phyloP scores from a whole-genome alignment of 31 red algal genomes.

The Bonnemaisonia californica region DNA sequence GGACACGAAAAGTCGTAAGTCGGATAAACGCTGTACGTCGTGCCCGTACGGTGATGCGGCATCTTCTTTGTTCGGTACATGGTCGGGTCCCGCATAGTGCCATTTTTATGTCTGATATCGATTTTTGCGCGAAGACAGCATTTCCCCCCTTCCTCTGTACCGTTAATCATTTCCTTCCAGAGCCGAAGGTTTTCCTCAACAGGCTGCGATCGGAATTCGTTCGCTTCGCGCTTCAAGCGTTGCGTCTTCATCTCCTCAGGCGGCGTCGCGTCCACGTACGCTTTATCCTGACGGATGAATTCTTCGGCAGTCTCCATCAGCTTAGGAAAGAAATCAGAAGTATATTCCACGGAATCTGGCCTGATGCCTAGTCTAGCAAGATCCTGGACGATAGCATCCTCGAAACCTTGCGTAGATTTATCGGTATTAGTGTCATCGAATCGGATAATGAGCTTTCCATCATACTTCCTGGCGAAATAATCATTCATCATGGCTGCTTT shows the following conservation, averaged over 20 bases:
- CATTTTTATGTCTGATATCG: conserved; percentile 96
- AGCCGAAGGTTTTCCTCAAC: conserved; percentile 83
- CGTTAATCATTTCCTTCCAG: conserved; percentile 94
- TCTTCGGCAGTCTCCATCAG: conserved; percentile 76
- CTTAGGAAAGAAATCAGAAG: conserved; percentile 91
- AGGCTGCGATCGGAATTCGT: conserved; percentile 76
- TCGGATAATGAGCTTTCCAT: conserved; percentile 85
- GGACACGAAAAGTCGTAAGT: conserved; percentile 99
- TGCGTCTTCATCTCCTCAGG: conserved; percentile 90
- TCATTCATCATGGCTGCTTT: conserved; percentile 97
- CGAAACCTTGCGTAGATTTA: conserved; percentile 92
- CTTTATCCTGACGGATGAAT: conserved; percentile 87
- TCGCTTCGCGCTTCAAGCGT: conserved; percentile 79
- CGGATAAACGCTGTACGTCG: conserved; percentile 94
- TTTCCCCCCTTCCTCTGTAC: conserved; percentile 66
- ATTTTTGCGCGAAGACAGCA: conserved; percentile 95
- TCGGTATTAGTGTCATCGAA: conserved; percentile 99
- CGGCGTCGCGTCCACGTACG: conserved; percentile 92
- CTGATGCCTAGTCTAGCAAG: conserved; percentile 78
- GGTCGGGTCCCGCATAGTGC: conserved; percentile 91
- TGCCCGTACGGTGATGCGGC: conserved; percentile 82
- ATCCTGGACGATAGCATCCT: conserved; percentile 88
- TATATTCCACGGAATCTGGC: conserved; percentile 86
- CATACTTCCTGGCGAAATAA: conserved; percentile 85
- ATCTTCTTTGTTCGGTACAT: conserved; percentile 88